Conservation (phyloP, 495 filamentous ascomycete species). For the Achaetomiella virescens region DNA sequence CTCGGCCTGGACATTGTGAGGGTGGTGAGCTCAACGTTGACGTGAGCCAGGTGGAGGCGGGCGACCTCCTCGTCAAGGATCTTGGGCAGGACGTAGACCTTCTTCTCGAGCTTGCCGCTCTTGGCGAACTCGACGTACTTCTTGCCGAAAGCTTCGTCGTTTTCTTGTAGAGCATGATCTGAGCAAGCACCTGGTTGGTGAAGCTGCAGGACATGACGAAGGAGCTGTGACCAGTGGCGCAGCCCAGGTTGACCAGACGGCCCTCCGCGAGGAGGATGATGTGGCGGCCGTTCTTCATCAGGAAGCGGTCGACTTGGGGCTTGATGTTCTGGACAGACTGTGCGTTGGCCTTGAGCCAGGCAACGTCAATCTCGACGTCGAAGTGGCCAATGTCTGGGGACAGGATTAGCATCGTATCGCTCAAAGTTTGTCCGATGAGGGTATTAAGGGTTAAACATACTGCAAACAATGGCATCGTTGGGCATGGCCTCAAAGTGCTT, state of each 20-base stretch:
- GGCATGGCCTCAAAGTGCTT: slow-evolving; percentile 94
- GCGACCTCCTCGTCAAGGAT: slow-evolving; percentile 98
- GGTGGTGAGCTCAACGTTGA: slow-evolving; percentile 87
- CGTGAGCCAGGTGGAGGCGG: slow-evolving; percentile 83
- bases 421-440: not conserved
- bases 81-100: slow-evolving; percentile 98
- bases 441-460: slow-evolving; percentile 46
- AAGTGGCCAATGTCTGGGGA: slow-evolving; percentile 92
- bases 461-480: slow-evolving; percentile 99
- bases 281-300: slow-evolving; percentile 88
- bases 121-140: slow-evolving; percentile 97
- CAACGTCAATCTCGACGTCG: slow-evolving; percentile 99
- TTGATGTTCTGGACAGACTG: slow-evolving; percentile 96
- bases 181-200: slow-evolving; percentile 99
- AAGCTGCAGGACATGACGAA: slow-evolving; percentile 99
- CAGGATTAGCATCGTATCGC: slow-evolving; percentile 7
- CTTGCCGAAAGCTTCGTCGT: slow-evolving; percentile 76
- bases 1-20: slow-evolving; percentile 80
- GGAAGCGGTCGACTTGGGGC: slow-evolving; percentile 97
- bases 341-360: slow-evolving; percentile 94
- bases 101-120: slow-evolving; percentile 74
- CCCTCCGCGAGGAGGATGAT: slow-evolving; percentile 98
- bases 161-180: slow-evolving; percentile 97
- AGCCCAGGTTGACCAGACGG: slow-evolving; percentile 97
- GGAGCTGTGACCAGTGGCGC: slow-evolving; percentile 97